Evolutionary conservation across 257 asterid species (phyloP).

Genomic region (Solanum dulcamara): DNA sequence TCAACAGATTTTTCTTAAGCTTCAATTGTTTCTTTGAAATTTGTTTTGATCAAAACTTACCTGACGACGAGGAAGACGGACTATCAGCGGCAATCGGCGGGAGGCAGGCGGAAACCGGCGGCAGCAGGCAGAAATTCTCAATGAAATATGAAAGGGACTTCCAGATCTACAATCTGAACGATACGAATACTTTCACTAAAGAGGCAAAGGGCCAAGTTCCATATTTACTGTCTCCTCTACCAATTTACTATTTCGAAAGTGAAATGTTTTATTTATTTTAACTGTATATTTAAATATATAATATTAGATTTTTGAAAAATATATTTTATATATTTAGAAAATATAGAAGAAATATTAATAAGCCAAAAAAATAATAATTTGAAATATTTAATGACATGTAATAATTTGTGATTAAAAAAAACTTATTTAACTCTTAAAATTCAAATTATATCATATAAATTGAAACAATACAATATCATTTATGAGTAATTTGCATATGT

Average conservation of each 20-base stretch:
- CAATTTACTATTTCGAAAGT: background rate
- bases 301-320: too few species aligned
- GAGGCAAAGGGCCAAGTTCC: background rate
- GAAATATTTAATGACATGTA: too few species aligned
- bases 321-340: too few species aligned
- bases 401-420: too few species aligned
- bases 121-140: background rate
- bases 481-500: too few species aligned
- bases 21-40: background rate
- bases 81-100: background rate
- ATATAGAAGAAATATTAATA: too few species aligned
- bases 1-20: background rate
- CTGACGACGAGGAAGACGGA: background rate
- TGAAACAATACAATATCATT: too few species aligned
- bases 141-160: background rate
- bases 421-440: too few species aligned
- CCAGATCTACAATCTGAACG: background rate
- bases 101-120: background rate
- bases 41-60: background rate
- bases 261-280: too few species aligned
- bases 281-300: too few species aligned
- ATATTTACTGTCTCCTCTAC: background rate
- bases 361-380: too few species aligned
- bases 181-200: background rate
- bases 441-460: too few species aligned